phyloP scores from a whole-genome alignment of 371 early-diverging fungal genomes.

The Saksenaea oblongispora region DNA sequence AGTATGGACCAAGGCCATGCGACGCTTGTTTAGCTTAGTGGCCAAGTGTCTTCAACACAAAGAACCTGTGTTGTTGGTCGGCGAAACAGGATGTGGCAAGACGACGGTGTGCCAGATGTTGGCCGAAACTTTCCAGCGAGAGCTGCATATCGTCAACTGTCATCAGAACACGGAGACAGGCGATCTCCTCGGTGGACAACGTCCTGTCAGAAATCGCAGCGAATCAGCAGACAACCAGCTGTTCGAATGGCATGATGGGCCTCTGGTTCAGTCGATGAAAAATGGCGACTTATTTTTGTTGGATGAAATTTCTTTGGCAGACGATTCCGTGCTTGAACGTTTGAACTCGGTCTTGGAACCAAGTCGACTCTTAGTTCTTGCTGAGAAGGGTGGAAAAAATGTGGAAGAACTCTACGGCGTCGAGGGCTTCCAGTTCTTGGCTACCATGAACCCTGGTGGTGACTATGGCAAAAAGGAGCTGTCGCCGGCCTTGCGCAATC shows the following conservation, averaged over 20 bases:
- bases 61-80: slow-evolving; percentile 98
- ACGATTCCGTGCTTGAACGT: slow-evolving; percentile 99
- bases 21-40: slow-evolving; percentile 88
- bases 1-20: slow-evolving; percentile 96
- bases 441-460: slow-evolving; percentile 99
- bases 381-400: slow-evolving; percentile 86
- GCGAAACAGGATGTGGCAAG: slow-evolving; percentile 99
- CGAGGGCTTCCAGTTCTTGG: slow-evolving; percentile 90
- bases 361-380: slow-evolving; percentile 84
- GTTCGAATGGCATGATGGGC: slow-evolving; percentile 97
- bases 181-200: slow-evolving; percentile 97
- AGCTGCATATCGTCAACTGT: slow-evolving; percentile 92
- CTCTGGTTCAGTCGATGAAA: slow-evolving; percentile 92
- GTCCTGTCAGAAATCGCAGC: slow-evolving; percentile 85
- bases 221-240: slow-evolving; percentile 48
- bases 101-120: slow-evolving; percentile 98
- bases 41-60: slow-evolving; percentile 78
- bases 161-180: slow-evolving; percentile 98
- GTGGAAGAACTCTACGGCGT: slow-evolving; percentile 76
- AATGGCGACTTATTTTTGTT: slow-evolving; percentile 95
- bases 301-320: slow-evolving; percentile 99
- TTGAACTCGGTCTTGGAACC: slow-evolving; percentile 98
- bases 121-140: slow-evolving; percentile 63
- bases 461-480: slow-evolving; percentile 99
- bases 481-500: slow-evolving; percentile 98